Evolutionary conservation across 2,329 filamentous ascomycete genomes (phyloP).

Genomic region (Nemania abortiva): DNA sequence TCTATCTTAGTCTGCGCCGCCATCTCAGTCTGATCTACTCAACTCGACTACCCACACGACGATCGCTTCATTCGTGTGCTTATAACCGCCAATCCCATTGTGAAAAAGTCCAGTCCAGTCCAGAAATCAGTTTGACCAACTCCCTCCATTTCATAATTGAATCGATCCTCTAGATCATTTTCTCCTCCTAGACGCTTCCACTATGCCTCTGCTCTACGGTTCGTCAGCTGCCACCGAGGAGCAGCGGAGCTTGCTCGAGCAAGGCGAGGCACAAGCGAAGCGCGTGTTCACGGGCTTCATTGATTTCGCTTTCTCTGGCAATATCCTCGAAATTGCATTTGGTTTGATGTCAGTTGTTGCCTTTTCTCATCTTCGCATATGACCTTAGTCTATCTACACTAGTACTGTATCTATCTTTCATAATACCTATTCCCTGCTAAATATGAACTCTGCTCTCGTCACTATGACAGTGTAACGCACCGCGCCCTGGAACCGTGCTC

Average conservation of each 20-base stretch:
- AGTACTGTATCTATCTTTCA: background rate
- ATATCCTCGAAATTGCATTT: slow-evolving; percentile 80
- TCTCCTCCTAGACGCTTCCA: background rate
- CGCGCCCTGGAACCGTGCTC: too few relatives aligned
- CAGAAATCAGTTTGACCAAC: background rate
- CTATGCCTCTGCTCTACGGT: slow-evolving; percentile 30
- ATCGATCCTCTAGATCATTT: background rate
- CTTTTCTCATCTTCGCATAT: background rate
- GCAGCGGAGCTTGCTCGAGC: slow-evolving; percentile 60
- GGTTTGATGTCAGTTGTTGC: slow-evolving; percentile 73
- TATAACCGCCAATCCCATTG: slow-evolving; percentile 4
- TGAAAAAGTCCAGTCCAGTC: background rate
- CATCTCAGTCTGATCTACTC: background rate
- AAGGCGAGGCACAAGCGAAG: slow-evolving; percentile 61
- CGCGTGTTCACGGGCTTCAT: slow-evolving; percentile 72
- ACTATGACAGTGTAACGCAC: background rate
- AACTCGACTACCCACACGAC: slow-evolving; percentile 17
- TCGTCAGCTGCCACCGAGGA: slow-evolving; percentile 46
- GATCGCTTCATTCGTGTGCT: slow-evolving; percentile 8
- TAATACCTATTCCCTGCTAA: background rate
- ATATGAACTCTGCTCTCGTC: background rate
- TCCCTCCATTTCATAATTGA: slow-evolving; percentile 3
- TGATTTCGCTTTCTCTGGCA: slow-evolving; percentile 80
- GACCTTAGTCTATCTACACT: background rate
- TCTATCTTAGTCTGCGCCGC: background rate